A percentile compares a stretch with the other conserved stretches of the same genome.
These are phyloP conservation scores for Rhamnella rubrinervis DNA, from an alignment of 331 rosid genomes.

Conservation along the genomic window DNA sequence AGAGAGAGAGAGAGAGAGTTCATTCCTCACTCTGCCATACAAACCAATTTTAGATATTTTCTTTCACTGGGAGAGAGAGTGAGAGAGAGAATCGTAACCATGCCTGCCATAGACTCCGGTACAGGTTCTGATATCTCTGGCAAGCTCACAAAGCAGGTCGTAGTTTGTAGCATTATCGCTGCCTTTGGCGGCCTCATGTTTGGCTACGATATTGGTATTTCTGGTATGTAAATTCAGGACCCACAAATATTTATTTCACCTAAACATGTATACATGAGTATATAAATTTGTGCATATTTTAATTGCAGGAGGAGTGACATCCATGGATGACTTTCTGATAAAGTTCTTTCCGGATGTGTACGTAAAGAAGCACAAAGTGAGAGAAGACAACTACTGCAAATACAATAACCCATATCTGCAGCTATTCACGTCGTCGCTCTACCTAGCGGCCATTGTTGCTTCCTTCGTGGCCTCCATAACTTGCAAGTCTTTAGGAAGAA, in stretches of 20 bases:
- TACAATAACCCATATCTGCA: constrained; percentile 59
- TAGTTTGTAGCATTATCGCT: constrained; percentile 29
- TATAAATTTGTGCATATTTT: background rate
- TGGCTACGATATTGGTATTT: constrained; percentile 34
- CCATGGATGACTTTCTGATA: constrained; percentile 49
- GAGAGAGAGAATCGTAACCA: background rate
- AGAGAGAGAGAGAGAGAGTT: no score
- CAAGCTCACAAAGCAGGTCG: constrained; percentile 25
- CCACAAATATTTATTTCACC: background rate
- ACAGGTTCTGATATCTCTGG: constrained; percentile 13
- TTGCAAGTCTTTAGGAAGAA: constrained; percentile 47
- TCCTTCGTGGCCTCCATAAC: constrained; percentile 44
- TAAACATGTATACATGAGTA: background rate
- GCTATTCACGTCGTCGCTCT: constrained; percentile 74
- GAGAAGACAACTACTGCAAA: constrained; percentile 65
- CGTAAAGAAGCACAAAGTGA: background rate
- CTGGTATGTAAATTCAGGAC: background rate
- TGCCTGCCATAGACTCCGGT: constrained; percentile 5
- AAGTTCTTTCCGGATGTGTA: constrained; percentile 49
- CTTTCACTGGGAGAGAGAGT: no score
- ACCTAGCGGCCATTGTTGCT: constrained; percentile 61
- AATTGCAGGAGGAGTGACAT: constrained; percentile 58
- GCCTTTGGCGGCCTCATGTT: constrained; percentile 32
- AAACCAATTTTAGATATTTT: no score
- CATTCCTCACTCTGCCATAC: no score